phyloP scores from a whole-genome alignment of 78 protist genomes.

The Neovahlkampfia damariscottae region DNA sequence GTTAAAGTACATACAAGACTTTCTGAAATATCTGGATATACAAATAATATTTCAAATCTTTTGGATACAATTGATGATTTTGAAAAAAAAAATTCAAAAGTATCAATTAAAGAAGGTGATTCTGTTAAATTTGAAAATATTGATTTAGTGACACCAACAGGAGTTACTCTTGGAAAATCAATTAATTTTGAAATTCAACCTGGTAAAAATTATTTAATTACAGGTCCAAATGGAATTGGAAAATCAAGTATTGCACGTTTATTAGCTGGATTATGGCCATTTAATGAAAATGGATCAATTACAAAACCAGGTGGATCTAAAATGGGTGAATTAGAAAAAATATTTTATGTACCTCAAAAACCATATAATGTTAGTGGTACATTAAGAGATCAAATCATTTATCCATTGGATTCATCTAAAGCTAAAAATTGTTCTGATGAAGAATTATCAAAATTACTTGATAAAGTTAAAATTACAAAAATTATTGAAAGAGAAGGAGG shows the following conservation, averaged over 20 bases:
- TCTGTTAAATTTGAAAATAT: not conserved
- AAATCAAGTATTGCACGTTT: constrained; percentile 65
- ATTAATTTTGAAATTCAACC: constrained; percentile 41
- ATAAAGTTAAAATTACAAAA: constrained; percentile 21
- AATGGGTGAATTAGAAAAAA: constrained; percentile 1
- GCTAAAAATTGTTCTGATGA: constrained; percentile 49
- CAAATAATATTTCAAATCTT: not conserved
- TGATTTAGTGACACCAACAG: not conserved
- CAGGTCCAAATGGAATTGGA: constrained; percentile 71
- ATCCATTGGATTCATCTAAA: constrained; percentile 31
- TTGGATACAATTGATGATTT: not conserved
- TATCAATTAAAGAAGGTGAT: not conserved
- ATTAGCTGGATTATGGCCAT: constrained; percentile 74
- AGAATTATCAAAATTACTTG: constrained; percentile 38
- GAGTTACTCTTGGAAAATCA: not conserved
- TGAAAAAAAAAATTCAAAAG: not conserved
- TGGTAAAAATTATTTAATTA: constrained; percentile 46
- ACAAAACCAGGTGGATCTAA: constrained; percentile 45
- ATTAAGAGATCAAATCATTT: constrained; percentile 65
- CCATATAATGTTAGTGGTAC: constrained; percentile 73
- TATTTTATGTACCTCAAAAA: constrained; percentile 62
- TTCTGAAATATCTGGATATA: not conserved
- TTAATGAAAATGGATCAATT: constrained; percentile 47
- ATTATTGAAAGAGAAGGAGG: constrained; percentile 14
- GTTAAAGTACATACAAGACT: not conserved